phyloP scores from a whole-genome alignment of 495 filamentous ascomycete species.

The Hypoxylon fuscum region DNA sequence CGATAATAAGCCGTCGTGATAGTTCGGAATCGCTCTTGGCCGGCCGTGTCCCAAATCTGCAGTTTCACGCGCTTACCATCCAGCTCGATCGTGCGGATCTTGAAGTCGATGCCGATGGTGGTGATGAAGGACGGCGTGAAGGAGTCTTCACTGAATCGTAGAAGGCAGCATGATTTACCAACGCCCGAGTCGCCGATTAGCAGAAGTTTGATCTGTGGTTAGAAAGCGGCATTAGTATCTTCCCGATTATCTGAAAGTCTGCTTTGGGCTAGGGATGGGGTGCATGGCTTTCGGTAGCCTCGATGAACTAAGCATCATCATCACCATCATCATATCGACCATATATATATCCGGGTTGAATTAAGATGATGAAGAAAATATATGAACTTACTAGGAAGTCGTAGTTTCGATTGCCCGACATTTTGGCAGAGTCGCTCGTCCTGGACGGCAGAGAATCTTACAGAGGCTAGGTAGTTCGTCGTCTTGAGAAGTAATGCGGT shows the following conservation, averaged over 20 bases:
- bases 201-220: slow-evolving; percentile 90
- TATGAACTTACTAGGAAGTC: slow-evolving; percentile 84
- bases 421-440: slow-evolving; percentile 57
- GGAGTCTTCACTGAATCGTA: slow-evolving; percentile 98
- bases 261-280: neutral
- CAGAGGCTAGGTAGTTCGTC: neutral
- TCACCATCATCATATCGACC: neutral
- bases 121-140: slow-evolving; percentile 99
- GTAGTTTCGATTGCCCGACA: slow-evolving; percentile 98
- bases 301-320: slow-evolving; percentile 1
- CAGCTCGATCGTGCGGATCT: slow-evolving; percentile 97
- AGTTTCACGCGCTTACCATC: slow-evolving; percentile 98
- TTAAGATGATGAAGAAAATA: slow-evolving; percentile 14
- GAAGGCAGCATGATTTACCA: slow-evolving; percentile 97
- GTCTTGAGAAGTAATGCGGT: too few species aligned
- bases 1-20: slow-evolving; percentile 99
- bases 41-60: slow-evolving; percentile 99
- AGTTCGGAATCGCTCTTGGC: slow-evolving; percentile 96
- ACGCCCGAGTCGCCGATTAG: slow-evolving; percentile 98
- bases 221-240: slow-evolving; percentile 10
- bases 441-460: slow-evolving; percentile 23
- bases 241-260: neutral
- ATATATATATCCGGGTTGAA: neutral
- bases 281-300: neutral
- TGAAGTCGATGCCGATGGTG: slow-evolving; percentile 99